A percentile compares a stretch with the other conserved stretches of the same genome.
phyloP scores from a whole-genome alignment of 2,329 filamentous ascomycete genomes.

The Penicillium frequentans region DNA sequence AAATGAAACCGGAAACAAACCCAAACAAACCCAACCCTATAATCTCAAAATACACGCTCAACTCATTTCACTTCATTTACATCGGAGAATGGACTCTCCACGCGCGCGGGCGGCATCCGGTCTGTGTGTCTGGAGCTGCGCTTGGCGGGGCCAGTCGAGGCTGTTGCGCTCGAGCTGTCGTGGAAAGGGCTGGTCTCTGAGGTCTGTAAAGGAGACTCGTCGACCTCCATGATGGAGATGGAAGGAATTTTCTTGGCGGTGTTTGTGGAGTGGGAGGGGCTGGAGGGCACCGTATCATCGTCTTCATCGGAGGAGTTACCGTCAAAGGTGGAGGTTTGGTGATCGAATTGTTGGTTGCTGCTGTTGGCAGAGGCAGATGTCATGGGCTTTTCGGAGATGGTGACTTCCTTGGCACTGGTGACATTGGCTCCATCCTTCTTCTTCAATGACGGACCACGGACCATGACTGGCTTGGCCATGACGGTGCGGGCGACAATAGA shows the following conservation, averaged over 20 bases:
- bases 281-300: conserved; percentile 15
- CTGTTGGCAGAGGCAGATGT: conserved; percentile 16
- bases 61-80: conserved; percentile 41
- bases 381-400: conserved; percentile 6
- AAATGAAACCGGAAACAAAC: background rate
- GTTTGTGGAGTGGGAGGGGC: conserved; percentile 18
- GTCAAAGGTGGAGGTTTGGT: conserved; percentile 33
- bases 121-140: conserved; percentile 27
- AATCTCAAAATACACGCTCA: conserved; percentile 3
- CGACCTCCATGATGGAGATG: conserved; percentile 23
- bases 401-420: conserved; percentile 5
- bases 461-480: conserved; percentile 47
- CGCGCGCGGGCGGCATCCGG: conserved; percentile 30
- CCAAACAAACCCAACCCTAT: background rate
- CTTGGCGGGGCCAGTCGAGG: conserved; percentile 19
- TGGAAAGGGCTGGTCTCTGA: conserved; percentile 25
- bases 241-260: conserved; percentile 16
- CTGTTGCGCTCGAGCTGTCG: conserved; percentile 24
- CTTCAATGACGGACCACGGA: conserved; percentile 37
- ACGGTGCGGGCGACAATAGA: conserved; percentile 45
- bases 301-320: conserved; percentile 36
- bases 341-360: conserved; percentile 16
- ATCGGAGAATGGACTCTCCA: conserved; percentile 46
- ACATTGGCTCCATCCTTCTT: conserved; percentile 31
- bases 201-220: background rate